phyloP scores from a whole-genome alignment of 495 filamentous ascomycete species.

The Clohesyomyces aquaticus region DNA sequence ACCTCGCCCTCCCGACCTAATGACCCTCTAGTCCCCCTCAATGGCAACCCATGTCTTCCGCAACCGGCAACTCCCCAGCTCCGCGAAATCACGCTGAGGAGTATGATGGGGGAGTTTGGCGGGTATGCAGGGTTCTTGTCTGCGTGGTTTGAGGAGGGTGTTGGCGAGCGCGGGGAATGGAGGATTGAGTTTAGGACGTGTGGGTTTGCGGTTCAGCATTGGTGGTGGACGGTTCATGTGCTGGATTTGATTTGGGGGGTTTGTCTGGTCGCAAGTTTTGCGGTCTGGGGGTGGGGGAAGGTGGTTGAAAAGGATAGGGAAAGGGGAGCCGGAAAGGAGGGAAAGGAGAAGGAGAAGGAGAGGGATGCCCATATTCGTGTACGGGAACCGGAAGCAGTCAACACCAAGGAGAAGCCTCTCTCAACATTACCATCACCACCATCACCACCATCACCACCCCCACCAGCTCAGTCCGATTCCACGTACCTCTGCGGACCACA shows the following conservation, averaged over 20 bases:
- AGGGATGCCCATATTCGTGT: background rate
- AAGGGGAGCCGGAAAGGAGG: background rate
- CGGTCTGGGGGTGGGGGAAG: background rate
- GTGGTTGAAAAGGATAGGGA: background rate
- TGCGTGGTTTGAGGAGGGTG: slow-evolving; percentile 78
- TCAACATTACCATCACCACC: background rate
- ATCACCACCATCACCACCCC: too few species aligned
- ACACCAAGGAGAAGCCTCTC: too few species aligned
- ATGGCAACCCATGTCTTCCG: slow-evolving; percentile 51
- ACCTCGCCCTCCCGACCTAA: slow-evolving; percentile 40
- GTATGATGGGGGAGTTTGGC: slow-evolving; percentile 95
- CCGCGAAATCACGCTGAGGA: slow-evolving; percentile 91
- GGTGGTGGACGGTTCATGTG: slow-evolving; percentile 91
- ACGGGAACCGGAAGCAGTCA: background rate
- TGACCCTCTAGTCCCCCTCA: too few species aligned
- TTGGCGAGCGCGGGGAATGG: slow-evolving; percentile 63
- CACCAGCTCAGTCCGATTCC: too few species aligned
- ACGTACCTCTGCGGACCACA: too few species aligned
- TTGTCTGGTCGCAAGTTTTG: background rate
- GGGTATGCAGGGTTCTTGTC: slow-evolving; percentile 88
- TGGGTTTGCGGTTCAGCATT: slow-evolving; percentile 78
- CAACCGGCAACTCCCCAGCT: slow-evolving; percentile 56
- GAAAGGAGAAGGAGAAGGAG: too few species aligned
- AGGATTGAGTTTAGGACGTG: slow-evolving; percentile 77
- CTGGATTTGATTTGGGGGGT: slow-evolving; percentile 41